These are phyloP conservation scores for Musa acuminata DNA, from an alignment of 176 grass and related monocot species.

Conservation along the genomic window DNA sequence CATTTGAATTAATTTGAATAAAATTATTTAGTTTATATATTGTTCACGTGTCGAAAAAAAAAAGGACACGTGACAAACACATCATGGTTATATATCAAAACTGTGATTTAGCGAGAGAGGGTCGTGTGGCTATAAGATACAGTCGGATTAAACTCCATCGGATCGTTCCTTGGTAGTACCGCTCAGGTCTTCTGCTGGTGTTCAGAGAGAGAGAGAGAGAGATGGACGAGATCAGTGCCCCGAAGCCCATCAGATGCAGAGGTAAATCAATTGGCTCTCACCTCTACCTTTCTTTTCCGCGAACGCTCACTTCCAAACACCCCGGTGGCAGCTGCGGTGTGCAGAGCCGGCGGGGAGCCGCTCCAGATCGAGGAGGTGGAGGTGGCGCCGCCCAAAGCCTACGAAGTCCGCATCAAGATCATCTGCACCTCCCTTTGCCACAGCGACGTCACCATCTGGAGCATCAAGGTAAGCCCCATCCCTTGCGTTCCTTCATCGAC, in stretches of 20 bases:
- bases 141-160: too few species aligned
- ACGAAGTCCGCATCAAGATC: constrained; percentile 66
- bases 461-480: constrained; percentile 31
- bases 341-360: constrained; percentile 60
- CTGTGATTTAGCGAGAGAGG: too few species aligned
- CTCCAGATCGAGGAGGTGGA: constrained; percentile 60
- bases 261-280: not conserved
- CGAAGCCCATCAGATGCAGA: constrained; percentile 61
- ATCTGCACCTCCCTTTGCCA: constrained; percentile 84
- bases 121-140: too few species aligned
- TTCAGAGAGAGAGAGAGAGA: too few species aligned
- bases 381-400: constrained; percentile 52
- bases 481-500: not conserved
- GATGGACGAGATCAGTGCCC: constrained; percentile 10
- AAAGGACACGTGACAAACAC: too few species aligned
- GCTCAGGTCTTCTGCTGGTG: too few species aligned
- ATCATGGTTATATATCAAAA: too few species aligned
- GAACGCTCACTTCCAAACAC: not conserved
- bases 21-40: too few species aligned
- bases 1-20: too few species aligned
- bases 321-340: constrained; percentile 50
- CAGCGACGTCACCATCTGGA: constrained; percentile 84
- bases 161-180: too few species aligned
- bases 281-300: not conserved
- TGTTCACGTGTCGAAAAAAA: too few species aligned